Conservation (phyloP, 768 basidiomycete species). For the Mycena indigotica region DNA sequence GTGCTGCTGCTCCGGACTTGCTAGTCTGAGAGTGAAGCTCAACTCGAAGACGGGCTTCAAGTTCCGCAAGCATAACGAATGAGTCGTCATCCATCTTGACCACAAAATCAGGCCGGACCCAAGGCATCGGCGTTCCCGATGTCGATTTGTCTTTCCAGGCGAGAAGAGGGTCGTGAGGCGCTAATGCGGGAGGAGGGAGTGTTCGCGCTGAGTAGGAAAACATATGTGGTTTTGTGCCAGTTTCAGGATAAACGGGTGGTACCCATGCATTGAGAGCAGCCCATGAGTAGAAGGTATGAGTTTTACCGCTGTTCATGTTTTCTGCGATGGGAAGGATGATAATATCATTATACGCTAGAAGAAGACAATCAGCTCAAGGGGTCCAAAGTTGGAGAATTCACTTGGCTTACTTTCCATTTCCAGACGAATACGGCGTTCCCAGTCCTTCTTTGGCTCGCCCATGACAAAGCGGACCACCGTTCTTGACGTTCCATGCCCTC, state of each 20-base stretch:
- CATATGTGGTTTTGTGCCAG: constrained; percentile 44
- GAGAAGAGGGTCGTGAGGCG: constrained; percentile 69
- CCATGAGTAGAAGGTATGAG: constrained; percentile 91
- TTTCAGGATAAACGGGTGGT: constrained; percentile 67
- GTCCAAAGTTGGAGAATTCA: neutral
- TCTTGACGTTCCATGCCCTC: constrained; percentile 74
- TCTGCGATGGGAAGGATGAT: constrained; percentile 81
- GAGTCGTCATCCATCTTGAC: constrained; percentile 96
- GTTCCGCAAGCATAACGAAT: constrained; percentile 91
- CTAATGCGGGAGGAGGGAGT: constrained; percentile 57
- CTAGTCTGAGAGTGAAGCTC: constrained; percentile 55
- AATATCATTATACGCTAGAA: constrained; percentile 80
- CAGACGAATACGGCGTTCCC: constrained; percentile 75
- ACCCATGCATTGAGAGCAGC: constrained; percentile 90
- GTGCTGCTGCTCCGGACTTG: constrained; percentile 18
- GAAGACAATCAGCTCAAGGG: neutral
- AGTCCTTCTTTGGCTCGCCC: constrained; percentile 78
- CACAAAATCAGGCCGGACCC: constrained; percentile 90
- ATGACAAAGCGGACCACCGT: constrained; percentile 89
- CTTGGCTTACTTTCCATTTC: constrained; percentile 85
- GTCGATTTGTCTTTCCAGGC: constrained; percentile 53
- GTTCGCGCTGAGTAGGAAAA: constrained; percentile 72
- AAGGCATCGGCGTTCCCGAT: constrained; percentile 47
- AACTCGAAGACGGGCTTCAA: constrained; percentile 85
- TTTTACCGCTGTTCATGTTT: constrained; percentile 97